phyloP scores from a whole-genome alignment of 2,329 filamentous ascomycete genomes.

The Colletotrichum endophyticum region DNA sequence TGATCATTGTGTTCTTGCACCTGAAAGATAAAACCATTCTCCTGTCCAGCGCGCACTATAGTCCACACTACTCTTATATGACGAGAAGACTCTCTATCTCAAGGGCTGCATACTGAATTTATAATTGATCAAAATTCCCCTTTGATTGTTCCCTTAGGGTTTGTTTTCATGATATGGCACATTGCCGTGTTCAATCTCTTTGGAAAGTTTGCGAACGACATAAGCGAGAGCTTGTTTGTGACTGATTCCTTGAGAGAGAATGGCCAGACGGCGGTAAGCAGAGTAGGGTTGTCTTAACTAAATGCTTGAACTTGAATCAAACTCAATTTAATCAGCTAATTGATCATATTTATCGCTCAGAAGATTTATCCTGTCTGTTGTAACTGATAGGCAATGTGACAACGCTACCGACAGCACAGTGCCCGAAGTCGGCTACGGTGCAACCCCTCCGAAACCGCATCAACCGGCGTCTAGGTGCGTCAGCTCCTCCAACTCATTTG shows the following conservation, averaged over 20 bases:
- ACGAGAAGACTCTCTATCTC: background rate
- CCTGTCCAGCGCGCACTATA: background rate
- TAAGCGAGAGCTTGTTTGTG: background rate
- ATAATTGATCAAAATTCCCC: accelerated
- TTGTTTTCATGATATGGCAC: accelerated
- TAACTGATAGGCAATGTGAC: background rate
- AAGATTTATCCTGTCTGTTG: background rate
- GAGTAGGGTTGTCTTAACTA: background rate
- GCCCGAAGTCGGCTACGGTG: background rate
- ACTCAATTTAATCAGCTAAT: background rate
- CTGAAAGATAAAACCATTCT: background rate
- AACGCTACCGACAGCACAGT: background rate
- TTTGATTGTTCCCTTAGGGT: accelerated
- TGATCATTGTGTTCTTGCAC: background rate
- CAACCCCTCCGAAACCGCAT: background rate
- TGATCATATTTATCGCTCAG: background rate
- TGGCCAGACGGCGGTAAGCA: background rate
- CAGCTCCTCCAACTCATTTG: background rate
- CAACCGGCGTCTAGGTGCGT: background rate
- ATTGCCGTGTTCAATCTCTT: background rate
- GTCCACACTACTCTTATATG: background rate
- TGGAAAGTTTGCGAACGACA: background rate
- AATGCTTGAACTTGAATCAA: background rate
- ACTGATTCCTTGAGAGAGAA: background rate
- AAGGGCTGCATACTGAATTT: background rate